Evolutionary conservation across 345 rosid genomes (phyloP).

Genomic region (Camelina hispida): DNA sequence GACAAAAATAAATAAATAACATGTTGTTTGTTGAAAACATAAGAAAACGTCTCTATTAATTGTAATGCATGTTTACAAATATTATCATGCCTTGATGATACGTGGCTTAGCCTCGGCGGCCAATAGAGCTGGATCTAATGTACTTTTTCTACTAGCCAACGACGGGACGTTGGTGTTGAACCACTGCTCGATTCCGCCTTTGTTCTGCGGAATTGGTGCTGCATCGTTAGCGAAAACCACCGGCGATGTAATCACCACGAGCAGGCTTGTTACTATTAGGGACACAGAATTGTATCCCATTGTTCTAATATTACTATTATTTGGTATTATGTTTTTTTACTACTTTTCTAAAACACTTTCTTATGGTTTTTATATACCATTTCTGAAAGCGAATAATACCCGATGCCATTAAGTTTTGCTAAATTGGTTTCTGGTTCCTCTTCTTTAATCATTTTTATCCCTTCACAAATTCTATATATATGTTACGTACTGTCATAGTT

Average conservation of each 20-base stretch:
- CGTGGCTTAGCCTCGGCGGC: conserved; percentile 33
- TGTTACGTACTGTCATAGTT: background rate
- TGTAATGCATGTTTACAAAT: too few relatives aligned
- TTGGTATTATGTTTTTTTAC: background rate
- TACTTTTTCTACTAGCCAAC: conserved; percentile 35
- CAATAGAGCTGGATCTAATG: conserved; percentile 30
- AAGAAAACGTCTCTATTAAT: background rate
- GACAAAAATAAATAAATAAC: background rate
- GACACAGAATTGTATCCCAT: conserved; percentile 38
- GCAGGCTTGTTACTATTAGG: conserved; percentile 25
- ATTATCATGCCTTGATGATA: conserved; percentile 31
- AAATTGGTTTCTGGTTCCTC: conserved; percentile 25
- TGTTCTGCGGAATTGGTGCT: conserved; percentile 33
- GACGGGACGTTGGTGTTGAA: conserved; percentile 38
- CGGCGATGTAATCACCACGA: conserved; percentile 36
- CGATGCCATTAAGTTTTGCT: conserved; percentile 1
- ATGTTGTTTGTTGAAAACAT: background rate
- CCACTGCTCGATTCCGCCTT: conserved; percentile 31
- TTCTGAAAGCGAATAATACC: conserved; percentile 7
- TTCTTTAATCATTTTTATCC: conserved; percentile 25
- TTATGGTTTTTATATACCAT: conserved; percentile 25
- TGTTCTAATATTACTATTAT: background rate
- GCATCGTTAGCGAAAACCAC: conserved; percentile 39
- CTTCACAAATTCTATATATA: conserved; percentile 11
- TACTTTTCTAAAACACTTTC: background rate